Base-by-base conservation (phyloP, 2,329 filamentous ascomycete species). In the Ophiostoma perfectum region DNA sequence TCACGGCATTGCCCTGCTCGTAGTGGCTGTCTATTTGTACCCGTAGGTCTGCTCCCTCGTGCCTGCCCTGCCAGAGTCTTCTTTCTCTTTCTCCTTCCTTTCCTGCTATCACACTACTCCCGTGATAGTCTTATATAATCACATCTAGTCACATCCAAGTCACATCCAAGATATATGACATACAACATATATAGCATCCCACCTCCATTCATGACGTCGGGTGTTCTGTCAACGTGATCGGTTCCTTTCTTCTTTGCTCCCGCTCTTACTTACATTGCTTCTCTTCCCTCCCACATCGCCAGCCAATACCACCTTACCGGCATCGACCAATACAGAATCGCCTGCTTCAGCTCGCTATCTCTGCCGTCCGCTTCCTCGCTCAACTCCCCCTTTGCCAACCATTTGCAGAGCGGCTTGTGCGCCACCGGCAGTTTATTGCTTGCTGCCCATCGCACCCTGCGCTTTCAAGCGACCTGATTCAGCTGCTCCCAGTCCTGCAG, bases 51-150 rank as follows among this genome's bases (percentile, higher is more conserved):
- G 58, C 65, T 47, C 45, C 58, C 49, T 64, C 62, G 41, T 65
- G 47, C 67, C 45, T 66, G 58, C 67, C 67, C 65, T 60, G 58
- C 67, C 67, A 66, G 58, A 55, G 64, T 63, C 64, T 18, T 39
- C 36, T n/a, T 39, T 36, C 38, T 60, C 16, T 18, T 41, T 44
- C 38, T 49, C 27, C 55, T 38, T 44, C 39, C 18, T 45, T 27
- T 16, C 36, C 39, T n/a, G 52, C n/a, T n/a, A 14, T 62, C 39
- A 38, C 52, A 5, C 5, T 52, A n/a, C n/a, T n/a, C n/a, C n/a
- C n/a, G n/a, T n/a, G n/a, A n/a, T n/a, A n/a, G n/a, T n/a, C n/a
- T n/a, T n/a, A n/a, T n/a, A n/a, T 44, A 9, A 12, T 7, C 42
- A 7, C 4, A 18, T 49, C 45, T 36, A 58, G 27, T 36, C 16